A percentile compares a stretch with the other conserved stretches of the same genome.
phyloP scores from a whole-genome alignment of 331 rosid genomes.

The Quercus phellos region DNA sequence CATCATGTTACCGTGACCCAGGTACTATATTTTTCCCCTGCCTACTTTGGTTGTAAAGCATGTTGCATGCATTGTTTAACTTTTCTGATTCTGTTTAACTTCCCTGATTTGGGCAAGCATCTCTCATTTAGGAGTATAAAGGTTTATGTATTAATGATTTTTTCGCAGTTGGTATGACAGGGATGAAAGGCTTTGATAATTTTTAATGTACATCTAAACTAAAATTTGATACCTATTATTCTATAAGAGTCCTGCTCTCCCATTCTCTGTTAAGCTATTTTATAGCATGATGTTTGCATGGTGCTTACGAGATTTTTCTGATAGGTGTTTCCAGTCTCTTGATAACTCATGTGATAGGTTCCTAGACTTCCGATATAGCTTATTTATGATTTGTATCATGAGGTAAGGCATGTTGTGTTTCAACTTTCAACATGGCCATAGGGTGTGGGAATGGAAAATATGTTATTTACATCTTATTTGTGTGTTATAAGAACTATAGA shows the following conservation, averaged over 20 bases:
- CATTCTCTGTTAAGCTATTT: background rate
- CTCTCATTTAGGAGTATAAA: background rate
- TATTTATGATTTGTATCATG: background rate
- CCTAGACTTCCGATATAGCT: background rate
- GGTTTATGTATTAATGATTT: background rate
- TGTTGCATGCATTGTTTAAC: background rate
- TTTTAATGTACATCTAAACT: background rate
- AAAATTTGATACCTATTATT: background rate
- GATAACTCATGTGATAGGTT: background rate
- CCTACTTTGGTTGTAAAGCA: conserved; percentile 23
- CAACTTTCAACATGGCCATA: background rate
- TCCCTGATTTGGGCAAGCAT: background rate
- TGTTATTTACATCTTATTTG: too few species aligned
- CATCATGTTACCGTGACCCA: conserved; percentile 96
- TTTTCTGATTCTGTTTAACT: background rate
- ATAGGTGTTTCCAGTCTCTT: background rate
- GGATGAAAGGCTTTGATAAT: background rate
- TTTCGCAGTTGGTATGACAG: background rate
- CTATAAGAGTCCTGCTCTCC: background rate
- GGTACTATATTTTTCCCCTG: conserved; percentile 45
- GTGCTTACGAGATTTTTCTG: background rate
- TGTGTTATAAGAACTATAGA: background rate
- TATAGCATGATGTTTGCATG: background rate
- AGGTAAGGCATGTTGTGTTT: background rate
- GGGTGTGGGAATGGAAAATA: background rate